Percentiles rank a stretch among this genome's conserved stretches.
Evolutionary conservation across 176 grass and related monocot genomes (phyloP).

Genomic region (Bonia amplexicaulis): DNA sequence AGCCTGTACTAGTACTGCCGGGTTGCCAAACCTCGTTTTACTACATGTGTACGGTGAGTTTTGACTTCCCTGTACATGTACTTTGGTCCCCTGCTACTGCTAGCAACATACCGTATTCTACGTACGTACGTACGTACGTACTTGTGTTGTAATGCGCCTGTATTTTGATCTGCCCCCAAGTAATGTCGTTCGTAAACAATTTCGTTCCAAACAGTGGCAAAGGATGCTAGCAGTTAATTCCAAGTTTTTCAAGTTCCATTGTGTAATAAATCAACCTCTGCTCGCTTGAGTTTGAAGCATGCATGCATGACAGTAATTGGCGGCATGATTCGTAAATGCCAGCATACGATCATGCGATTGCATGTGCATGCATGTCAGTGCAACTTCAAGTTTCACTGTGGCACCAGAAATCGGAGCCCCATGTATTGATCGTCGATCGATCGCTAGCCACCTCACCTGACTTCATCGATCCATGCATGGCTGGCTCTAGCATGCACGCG

Average conservation of each 20-base stretch:
- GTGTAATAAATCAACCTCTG: background rate
- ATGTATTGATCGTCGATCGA: constrained; percentile 2
- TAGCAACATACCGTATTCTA: background rate
- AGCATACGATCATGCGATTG: constrained; percentile 3
- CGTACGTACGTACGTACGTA: background rate
- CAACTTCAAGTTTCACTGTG: constrained; percentile 22
- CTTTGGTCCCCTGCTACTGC: background rate
- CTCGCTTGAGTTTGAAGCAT: constrained; percentile 17
- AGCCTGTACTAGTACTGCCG: background rate
- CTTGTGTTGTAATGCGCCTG: background rate
- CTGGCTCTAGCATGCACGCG: background rate
- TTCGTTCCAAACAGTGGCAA: background rate
- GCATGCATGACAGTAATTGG: background rate
- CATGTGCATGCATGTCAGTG: constrained; percentile 17
- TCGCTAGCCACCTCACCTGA: background rate
- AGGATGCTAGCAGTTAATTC: background rate
- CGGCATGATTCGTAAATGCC: background rate
- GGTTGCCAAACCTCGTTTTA: background rate
- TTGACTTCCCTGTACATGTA: background rate
- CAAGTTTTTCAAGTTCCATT: background rate
- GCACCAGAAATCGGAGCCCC: constrained; percentile 2
- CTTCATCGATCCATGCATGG: background rate
- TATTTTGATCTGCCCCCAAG: background rate
- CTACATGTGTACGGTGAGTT: background rate
- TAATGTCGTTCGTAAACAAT: background rate